Evolutionary conservation across 2,329 filamentous ascomycete genomes (phyloP).

Genomic region (Dothideomycetidae sp.): DNA sequence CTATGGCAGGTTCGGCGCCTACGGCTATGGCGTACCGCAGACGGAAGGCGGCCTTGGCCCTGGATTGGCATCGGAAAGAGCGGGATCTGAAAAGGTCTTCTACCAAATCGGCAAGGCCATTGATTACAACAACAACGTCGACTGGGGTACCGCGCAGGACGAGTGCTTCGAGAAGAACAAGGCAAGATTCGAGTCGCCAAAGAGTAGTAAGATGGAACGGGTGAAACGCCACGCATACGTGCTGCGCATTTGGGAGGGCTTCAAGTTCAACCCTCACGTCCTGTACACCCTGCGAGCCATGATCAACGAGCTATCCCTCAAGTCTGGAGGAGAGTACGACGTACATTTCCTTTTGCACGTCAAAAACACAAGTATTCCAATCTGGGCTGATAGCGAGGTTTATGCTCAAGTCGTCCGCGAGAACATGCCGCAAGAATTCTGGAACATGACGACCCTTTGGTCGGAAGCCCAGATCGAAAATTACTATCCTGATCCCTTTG

Average conservation of each 20-base stretch:
- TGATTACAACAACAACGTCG: slow-evolving; percentile 31
- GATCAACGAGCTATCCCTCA: slow-evolving; percentile 66
- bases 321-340: slow-evolving; percentile 75
- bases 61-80: slow-evolving; percentile 29
- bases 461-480: slow-evolving; percentile 85
- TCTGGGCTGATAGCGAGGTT: slow-evolving; percentile 60
- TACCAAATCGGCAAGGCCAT: slow-evolving; percentile 31
- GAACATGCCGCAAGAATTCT: slow-evolving; percentile 69
- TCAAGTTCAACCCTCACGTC: slow-evolving; percentile 63
- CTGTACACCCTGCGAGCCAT: slow-evolving; percentile 69
- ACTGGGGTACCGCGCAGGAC: slow-evolving; percentile 36
- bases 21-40: slow-evolving; percentile 36
- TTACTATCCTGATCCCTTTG: slow-evolving; percentile 75
- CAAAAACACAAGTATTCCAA: slow-evolving; percentile 58
- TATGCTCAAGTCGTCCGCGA: slow-evolving; percentile 55
- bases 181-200: slow-evolving; percentile 26
- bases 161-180: slow-evolving; percentile 36
- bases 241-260: slow-evolving; percentile 72
- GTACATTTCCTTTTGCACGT: slow-evolving; percentile 76
- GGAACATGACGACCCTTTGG: slow-evolving; percentile 80
- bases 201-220: slow-evolving; percentile 24
- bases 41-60: slow-evolving; percentile 36
- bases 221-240: slow-evolving; percentile 62
- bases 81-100: slow-evolving; percentile 37
- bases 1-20: slow-evolving; percentile 35